These are phyloP conservation scores for Arachnopeziza araneosa DNA, from an alignment of 2,329 filamentous ascomycete species.

Conservation along the genomic window DNA sequence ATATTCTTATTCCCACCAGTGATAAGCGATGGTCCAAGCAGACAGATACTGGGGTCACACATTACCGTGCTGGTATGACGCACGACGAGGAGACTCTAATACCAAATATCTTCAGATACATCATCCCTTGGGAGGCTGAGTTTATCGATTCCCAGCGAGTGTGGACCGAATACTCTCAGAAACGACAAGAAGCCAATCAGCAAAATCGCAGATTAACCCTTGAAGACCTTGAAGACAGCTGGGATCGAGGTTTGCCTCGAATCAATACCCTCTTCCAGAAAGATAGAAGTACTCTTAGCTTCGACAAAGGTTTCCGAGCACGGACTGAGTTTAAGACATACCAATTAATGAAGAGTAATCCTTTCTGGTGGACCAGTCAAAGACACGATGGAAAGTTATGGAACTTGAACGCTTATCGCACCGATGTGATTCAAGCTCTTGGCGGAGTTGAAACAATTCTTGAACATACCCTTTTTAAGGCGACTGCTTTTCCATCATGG, in stretches of 20 bases:
- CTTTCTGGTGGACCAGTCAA: conserved; percentile 99
- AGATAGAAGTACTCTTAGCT: conserved; percentile 91
- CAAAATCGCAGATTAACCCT: conserved; percentile 92
- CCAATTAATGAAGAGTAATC: conserved; percentile 98
- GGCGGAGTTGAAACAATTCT: conserved; percentile 96
- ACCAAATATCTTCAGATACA: conserved; percentile 98
- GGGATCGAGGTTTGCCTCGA: conserved; percentile 93
- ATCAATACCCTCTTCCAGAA: conserved; percentile 99
- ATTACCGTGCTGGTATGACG: conserved; percentile 96
- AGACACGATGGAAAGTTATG: conserved; percentile 95
- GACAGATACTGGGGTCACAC: conserved; percentile 93
- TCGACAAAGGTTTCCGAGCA: conserved; percentile 96
- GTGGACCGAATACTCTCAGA: conserved; percentile 99
- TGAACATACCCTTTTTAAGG: conserved; percentile 94
- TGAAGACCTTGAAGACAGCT: conserved; percentile 95
- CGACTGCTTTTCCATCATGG: conserved; percentile 94
- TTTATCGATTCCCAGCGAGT: conserved; percentile 99
- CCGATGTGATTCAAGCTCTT: conserved; percentile 86
- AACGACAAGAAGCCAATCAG: conserved; percentile 92
- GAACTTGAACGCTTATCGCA: conserved; percentile 93
- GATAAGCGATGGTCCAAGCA: conserved; percentile 99
- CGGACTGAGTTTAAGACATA: conserved; percentile 97
- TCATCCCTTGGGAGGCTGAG: conserved; percentile 97
- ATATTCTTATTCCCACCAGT: conserved; percentile 94
- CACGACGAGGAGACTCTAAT: conserved; percentile 97